A percentile compares a stretch with the other conserved stretches of the same genome.
Conservation (phyloP, 805 yeast genomes). For the Peterozyma toletana region DNA sequence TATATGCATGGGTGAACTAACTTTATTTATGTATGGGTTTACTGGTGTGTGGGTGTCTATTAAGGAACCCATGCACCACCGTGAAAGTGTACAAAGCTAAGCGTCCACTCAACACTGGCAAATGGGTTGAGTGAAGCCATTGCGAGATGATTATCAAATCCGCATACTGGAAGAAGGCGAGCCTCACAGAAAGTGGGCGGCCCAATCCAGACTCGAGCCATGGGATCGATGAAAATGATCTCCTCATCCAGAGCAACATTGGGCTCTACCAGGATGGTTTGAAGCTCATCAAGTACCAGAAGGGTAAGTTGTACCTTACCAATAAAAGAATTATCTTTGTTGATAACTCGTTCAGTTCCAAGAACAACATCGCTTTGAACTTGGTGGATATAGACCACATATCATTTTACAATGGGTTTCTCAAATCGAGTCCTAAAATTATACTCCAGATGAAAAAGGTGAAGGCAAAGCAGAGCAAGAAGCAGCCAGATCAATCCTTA, state of each 20-base stretch:
- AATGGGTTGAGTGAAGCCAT: too few relatives aligned
- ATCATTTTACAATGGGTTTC: conserved; percentile 41
- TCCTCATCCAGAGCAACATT: conserved; percentile 44
- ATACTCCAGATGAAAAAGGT: conserved; percentile 17
- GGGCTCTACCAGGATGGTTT: conserved; percentile 77
- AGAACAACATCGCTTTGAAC: conserved; percentile 10
- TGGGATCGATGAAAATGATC: conserved; percentile 34
- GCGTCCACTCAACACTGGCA: too few relatives aligned
- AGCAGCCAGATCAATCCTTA: neutral
- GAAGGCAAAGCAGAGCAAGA: conserved; percentile 10
- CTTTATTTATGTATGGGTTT: too few relatives aligned
- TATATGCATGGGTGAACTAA: too few relatives aligned
- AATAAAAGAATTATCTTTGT: conserved; percentile 67
- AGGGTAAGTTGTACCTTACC: conserved; percentile 77
- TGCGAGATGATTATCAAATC: neutral
- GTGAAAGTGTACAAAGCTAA: too few relatives aligned
- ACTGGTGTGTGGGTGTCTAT: too few relatives aligned
- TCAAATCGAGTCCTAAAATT: conserved; percentile 78
- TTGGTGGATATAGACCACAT: conserved; percentile 14
- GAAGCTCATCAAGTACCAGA: conserved; percentile 56
- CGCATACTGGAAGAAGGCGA: conserved; percentile 14
- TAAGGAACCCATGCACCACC: too few relatives aligned
- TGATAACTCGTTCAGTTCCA: conserved; percentile 30
- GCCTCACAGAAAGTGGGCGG: conserved; percentile 22
- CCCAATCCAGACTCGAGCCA: conserved; percentile 13